Evolutionary conservation across 352 stramenopile genomes (phyloP), one percentile per base, ranked within the genome.

Genomic region (Globisporangium perplexum): DNA sequence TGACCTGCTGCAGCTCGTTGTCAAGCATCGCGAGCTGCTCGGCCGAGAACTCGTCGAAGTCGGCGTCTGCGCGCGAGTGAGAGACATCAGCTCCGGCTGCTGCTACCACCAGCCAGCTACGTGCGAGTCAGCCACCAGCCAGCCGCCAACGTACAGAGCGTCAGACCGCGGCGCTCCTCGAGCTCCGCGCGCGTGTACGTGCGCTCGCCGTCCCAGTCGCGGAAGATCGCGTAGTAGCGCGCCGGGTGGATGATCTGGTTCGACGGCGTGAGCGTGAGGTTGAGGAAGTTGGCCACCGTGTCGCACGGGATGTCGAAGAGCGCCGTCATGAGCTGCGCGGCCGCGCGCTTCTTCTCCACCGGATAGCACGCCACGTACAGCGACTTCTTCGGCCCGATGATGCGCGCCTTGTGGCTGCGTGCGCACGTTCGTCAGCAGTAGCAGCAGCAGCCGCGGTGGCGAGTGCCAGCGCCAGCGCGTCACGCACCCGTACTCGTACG

Each of bases 231-330:
- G 68, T 90, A 96, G 79, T 97, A 97, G 43, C 89, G 82, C 47
- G 86, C 88, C 47, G 89, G 89, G 62, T 97, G 89, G 66, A 97
- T 94, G 68, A 97, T 96, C 70, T 97, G 89, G 75, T 97, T 97
- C 47, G 85, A 96, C 51, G 89, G 88, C 55, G 89, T 97, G 46
- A 97, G 85, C 69, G 89, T 97, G 43, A 97, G 68, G 63, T 95
- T 96, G 44, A 97, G 73, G 57, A 97, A 97, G 74, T 97, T 97
- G 61, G 89, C 86, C 23, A 97, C 77, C 14, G 81, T 96, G 56
- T 77, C 63, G 69, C 88, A 96, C 38, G 89, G 87, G 51, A 97
- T 96, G 63, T 97, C 89, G 53, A 96, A 97, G 20, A 97, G 81
- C 57, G 74, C 68, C 68, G 92, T 77, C 71, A 96, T 87, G 55